Evolutionary conservation across 2,329 filamentous ascomycete genomes (phyloP), one percentile per base, ranked within the genome.

Genomic region (Penicillium sp.): DNA sequence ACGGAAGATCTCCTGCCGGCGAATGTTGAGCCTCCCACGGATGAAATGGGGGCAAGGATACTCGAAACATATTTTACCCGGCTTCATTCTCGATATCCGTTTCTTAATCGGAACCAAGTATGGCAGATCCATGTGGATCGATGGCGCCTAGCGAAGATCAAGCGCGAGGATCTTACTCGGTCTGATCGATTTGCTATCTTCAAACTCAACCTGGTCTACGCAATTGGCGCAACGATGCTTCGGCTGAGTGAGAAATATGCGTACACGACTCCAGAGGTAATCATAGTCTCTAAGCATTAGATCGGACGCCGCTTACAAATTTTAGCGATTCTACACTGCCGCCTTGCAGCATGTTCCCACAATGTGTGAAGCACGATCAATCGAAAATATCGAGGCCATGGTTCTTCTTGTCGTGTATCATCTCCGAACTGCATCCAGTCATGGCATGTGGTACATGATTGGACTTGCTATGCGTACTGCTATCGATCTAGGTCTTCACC

Each of bases 391-490:
- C 16, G 78, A 81, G 59, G 79, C 79, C 12, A 82, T 81, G 77
- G 72, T 78, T 0, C 68, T 82, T 15, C 65, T 80, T 4, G 78
- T 81, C 3, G 66, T 82, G 4, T 82, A 81, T 58, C 79, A 82
- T 60, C 69, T 82, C 3, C 74, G 80, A 8, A 80, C 77, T 1
- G 74, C 77, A 10, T 79, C 79, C 0, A 79, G 77, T 32, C 77
- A 78, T 54, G 79, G 78, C 9, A 72, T 82, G 46, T 82, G 79
- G 79, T 81, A 81, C 60, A 79, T 82, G 74, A 78, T 81, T 40
- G 79, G 80, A 13, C 70, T 82, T 18, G 79, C 79, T 2, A 81
- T 82, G 77, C 75, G 79, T 39, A 81, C 77, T 8, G 78, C 77
- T 50, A 79, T 82, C 46, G 80, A 81, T 54, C 69, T 82, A 3